Percentiles rank a stretch among this genome's conserved stretches.
Conservation (phyloP, 192 early-diverging fungal species). For the Coemansia umbellata region DNA sequence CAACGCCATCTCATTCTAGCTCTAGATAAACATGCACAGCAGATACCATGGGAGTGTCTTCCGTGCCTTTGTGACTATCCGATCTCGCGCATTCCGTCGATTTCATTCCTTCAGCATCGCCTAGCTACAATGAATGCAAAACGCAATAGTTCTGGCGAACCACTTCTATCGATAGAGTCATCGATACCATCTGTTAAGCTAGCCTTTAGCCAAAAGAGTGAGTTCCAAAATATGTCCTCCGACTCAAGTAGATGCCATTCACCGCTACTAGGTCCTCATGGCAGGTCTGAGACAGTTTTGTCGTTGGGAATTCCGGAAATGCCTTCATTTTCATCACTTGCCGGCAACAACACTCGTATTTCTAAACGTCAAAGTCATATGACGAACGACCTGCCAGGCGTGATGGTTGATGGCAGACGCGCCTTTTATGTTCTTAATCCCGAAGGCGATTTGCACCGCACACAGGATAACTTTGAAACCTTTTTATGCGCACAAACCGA, state of each 20-base stretch:
- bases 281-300: background rate
- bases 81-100: slow-evolving; percentile 76
- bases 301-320: background rate
- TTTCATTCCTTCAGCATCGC: slow-evolving; percentile 66
- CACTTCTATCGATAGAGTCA: background rate
- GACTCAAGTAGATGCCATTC: background rate
- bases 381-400: background rate
- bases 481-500: slow-evolving; percentile 8
- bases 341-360: background rate
- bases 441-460: slow-evolving; percentile 74
- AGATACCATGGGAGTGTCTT: slow-evolving; percentile 87
- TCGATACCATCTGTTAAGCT: no score
- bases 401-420: slow-evolving; percentile 38
- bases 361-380: background rate
- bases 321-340: background rate
- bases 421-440: slow-evolving; percentile 92
- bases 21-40: slow-evolving; percentile 78
- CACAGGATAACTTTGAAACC: slow-evolving; percentile 73
- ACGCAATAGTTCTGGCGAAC: no score
- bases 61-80: slow-evolving; percentile 66
- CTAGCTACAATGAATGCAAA: slow-evolving; percentile 42
- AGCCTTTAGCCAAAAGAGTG: background rate
- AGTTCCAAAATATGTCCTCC: background rate
- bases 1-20: slow-evolving; percentile 74
- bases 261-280: background rate